Evolutionary conservation across 352 stramenopile species (phyloP).

Genomic region (Aphanomyces stellatus): DNA sequence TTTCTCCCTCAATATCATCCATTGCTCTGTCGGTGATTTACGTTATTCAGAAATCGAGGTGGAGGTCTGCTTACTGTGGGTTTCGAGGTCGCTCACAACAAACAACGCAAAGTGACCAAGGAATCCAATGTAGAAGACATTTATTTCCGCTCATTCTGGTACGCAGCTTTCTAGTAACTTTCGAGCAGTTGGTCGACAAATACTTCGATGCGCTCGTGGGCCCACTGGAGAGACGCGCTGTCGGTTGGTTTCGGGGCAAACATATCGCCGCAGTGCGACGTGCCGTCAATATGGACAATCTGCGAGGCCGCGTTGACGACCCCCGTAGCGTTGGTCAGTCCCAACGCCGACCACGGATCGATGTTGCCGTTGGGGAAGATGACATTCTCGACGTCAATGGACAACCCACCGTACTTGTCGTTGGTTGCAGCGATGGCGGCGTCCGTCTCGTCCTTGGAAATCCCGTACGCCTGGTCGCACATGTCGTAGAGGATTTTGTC

Average conservation of each 20-base stretch:
- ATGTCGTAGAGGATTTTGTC: neutral
- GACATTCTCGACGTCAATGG: slow-evolving; percentile 5
- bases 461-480: neutral
- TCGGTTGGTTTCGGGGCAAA: neutral
- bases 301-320: slow-evolving; percentile 1
- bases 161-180: too few relatives aligned
- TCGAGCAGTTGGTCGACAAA: neutral
- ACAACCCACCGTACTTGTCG: neutral
- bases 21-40: too few relatives aligned
- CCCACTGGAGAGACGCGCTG: neutral
- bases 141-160: too few relatives aligned
- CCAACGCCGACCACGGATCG: slow-evolving; percentile 11
- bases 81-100: too few relatives aligned
- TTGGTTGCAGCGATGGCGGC: neutral
- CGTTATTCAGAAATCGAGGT: too few relatives aligned
- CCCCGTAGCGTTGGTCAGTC: slow-evolving; percentile 5
- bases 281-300: slow-evolving; percentile 8
- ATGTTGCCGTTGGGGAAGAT: neutral
- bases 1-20: too few relatives aligned
- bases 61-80: too few relatives aligned
- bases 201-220: neutral
- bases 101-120: too few relatives aligned
- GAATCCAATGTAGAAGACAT: too few relatives aligned
- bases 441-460: neutral
- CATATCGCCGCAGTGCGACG: slow-evolving; percentile 1